These are phyloP conservation scores for Allium cepa DNA, from an alignment of 106 monocot genomes.

Conservation along the genomic window DNA sequence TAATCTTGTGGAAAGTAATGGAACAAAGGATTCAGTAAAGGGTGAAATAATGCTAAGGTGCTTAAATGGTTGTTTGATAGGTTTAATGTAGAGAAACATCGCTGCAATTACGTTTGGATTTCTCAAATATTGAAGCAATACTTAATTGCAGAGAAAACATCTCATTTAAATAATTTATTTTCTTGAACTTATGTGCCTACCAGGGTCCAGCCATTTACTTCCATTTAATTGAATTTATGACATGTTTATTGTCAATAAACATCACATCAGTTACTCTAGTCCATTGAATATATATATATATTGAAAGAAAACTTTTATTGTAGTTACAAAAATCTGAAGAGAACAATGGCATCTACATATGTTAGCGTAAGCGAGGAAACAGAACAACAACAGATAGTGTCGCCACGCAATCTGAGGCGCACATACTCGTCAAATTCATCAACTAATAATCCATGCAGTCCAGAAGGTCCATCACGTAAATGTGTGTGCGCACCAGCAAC, in stretches of 20 bases:
- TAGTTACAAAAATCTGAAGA: neutral
- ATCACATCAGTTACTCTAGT: neutral
- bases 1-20: too few relatives aligned
- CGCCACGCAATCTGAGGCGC: conserved; percentile 6
- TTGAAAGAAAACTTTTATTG: neutral
- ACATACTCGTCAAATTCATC: conserved; percentile 14
- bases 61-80: too few relatives aligned
- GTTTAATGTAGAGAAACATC: too few relatives aligned
- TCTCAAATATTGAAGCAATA: too few relatives aligned
- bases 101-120: too few relatives aligned
- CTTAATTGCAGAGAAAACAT: too few relatives aligned
- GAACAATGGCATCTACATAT: conserved; percentile 9
- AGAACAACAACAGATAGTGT: neutral
- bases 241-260: neutral
- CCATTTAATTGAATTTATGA: neutral
- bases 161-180: neutral
- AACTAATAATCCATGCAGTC: neutral
- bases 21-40: too few relatives aligned
- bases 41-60: too few relatives aligned
- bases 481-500: conserved; percentile 51
- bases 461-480: conserved; percentile 4
- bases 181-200: neutral
- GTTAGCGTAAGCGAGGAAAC: conserved; percentile 4
- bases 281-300: neutral
- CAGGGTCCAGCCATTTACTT: neutral